Conservation (phyloP, 306 rosid species). For the Inga laurina region DNA sequence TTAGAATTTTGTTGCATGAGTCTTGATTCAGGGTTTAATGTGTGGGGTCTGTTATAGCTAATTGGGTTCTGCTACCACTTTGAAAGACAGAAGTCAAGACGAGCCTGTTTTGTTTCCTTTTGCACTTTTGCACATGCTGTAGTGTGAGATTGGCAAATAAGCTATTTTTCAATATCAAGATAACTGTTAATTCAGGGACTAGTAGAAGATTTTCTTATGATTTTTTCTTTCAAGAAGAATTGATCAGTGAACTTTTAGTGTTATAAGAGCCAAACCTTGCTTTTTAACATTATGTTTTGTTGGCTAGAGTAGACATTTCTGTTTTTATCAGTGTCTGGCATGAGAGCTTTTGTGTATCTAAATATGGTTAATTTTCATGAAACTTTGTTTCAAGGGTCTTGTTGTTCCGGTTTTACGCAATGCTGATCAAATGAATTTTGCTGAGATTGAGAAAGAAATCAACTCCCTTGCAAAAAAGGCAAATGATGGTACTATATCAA, state of each 20-base stretch:
- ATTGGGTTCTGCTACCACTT: not conserved
- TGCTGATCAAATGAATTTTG: slow-evolving; percentile 52
- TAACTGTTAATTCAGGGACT: not conserved
- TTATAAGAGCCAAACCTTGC: not conserved
- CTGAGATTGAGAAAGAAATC: slow-evolving; percentile 59
- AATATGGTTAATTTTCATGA: slow-evolving; percentile 11
- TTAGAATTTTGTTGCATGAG: not conserved
- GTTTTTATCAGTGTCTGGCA: too few species aligned
- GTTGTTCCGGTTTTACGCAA: slow-evolving; percentile 59
- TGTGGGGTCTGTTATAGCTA: not conserved
- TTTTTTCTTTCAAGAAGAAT: not conserved
- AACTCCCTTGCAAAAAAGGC: slow-evolving; percentile 61
- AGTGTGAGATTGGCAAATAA: not conserved
- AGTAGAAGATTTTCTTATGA: not conserved
- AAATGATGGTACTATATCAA: slow-evolving; percentile 53
- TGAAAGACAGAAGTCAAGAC: not conserved
- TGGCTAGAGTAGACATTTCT: not conserved
- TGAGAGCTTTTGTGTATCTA: not conserved
- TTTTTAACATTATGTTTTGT: not conserved
- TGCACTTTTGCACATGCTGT: not conserved
- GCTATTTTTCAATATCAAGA: not conserved
- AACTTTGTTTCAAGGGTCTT: slow-evolving; percentile 46
- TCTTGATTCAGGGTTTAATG: not conserved
- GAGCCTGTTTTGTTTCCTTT: not conserved
- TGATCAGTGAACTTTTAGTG: not conserved